These are phyloP conservation scores for Inonotus hispidus DNA, from an alignment of 1,284 basidiomycete genomes.

Conservation along the genomic window DNA sequence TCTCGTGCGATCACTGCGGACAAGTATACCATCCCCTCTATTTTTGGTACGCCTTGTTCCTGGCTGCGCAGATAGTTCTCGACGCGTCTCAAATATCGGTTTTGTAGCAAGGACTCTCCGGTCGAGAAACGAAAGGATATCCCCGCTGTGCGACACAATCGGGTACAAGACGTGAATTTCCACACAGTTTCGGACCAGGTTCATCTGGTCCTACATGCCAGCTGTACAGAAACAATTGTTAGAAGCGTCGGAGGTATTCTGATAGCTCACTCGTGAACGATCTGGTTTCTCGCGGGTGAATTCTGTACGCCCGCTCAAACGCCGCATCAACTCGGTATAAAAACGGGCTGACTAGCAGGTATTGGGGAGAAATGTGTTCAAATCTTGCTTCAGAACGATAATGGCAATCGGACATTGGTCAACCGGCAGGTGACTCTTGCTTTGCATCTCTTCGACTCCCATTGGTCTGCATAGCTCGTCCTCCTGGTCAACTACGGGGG, in stretches of 20 bases:
- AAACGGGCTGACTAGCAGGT: neutral
- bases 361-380: neutral
- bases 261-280: neutral
- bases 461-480: neutral
- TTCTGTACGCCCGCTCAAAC: neutral
- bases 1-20: neutral
- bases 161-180: neutral
- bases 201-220: neutral
- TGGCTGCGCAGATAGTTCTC: neutral
- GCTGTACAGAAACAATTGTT: neutral
- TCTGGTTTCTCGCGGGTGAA: neutral
- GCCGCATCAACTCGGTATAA: constrained; percentile 1
- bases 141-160: neutral
- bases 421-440: neutral
- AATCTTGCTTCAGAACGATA: neutral
- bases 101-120: neutral
- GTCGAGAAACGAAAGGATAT: neutral
- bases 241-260: neutral
- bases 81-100: neutral
- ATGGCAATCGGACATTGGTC: neutral
- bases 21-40: neutral
- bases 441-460: neutral
- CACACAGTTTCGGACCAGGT: neutral
- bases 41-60: neutral
- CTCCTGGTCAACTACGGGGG: neutral